Evolutionary conservation across 202 grass and related monocot genomes (phyloP).

Genomic region (Elaeis oleifera): DNA sequence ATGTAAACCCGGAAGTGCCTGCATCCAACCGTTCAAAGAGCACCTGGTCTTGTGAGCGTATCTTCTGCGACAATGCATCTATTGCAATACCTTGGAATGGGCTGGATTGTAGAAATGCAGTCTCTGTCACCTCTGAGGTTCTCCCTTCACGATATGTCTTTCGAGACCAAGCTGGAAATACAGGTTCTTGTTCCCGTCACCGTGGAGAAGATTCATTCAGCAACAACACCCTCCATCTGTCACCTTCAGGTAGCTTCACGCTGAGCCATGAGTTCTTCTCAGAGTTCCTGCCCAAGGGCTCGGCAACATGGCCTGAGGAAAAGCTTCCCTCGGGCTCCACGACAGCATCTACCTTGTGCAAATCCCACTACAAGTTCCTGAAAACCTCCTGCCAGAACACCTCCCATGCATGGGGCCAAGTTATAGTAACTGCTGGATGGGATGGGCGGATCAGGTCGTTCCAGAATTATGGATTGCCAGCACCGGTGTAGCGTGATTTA

Average conservation of each 20-base stretch:
- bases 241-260: conserved; percentile 53
- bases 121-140: conserved; percentile 25
- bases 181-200: conserved; percentile 13
- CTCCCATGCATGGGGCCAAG: conserved; percentile 76
- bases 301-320: conserved; percentile 96
- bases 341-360: conserved; percentile 28
- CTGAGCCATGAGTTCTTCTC: conserved; percentile 48
- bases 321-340: conserved; percentile 45
- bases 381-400: conserved; percentile 42
- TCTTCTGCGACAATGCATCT: conserved; percentile 53
- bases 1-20: conserved; percentile 35
- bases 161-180: conserved; percentile 17
- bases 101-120: conserved; percentile 18
- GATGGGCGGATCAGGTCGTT: conserved; percentile 70
- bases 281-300: conserved; percentile 40
- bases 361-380: conserved; percentile 59
- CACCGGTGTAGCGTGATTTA: conserved; percentile 33
- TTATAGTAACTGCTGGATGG: conserved; percentile 81
- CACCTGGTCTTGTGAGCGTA: conserved; percentile 70
- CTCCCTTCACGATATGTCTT: conserved; percentile 26
- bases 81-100: conserved; percentile 90
- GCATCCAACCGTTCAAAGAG: conserved; percentile 54
- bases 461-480: conserved; percentile 82
- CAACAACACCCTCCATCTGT: conserved; percentile 26
- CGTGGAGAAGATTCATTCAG: conserved; percentile 19